Evolutionary conservation across 345 rosid genomes (phyloP).

Genomic region (Ceriops decandra): DNA sequence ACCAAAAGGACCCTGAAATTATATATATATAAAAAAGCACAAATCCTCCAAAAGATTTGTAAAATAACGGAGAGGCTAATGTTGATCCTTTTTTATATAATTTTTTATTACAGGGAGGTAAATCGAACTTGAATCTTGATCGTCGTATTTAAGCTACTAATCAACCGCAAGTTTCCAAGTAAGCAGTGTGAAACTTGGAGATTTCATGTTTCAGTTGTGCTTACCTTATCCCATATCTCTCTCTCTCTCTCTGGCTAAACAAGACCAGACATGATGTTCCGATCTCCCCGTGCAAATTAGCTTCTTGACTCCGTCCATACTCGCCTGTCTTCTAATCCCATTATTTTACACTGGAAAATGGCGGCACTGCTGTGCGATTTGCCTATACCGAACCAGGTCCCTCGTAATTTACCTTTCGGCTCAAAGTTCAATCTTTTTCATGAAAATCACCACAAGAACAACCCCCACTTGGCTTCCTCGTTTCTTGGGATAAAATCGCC

Average conservation of each 20-base stretch:
- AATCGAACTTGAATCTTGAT: too few species aligned
- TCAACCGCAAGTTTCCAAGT: neutral
- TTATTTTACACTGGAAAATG: conserved; percentile 23
- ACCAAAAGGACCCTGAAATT: too few species aligned
- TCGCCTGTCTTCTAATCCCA: neutral
- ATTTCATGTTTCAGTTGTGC: neutral
- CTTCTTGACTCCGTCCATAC: too few species aligned
- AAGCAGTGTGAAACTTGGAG: too few species aligned
- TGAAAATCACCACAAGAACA: conserved; percentile 17
- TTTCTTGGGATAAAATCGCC: conserved; percentile 33
- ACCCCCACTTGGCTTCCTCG: conserved; percentile 35
- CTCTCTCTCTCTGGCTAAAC: too few species aligned
- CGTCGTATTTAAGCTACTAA: neutral
- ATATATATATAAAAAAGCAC: too few species aligned
- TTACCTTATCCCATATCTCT: neutral
- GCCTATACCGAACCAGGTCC: conserved; percentile 25
- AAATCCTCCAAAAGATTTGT: too few species aligned
- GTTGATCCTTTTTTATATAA: too few species aligned
- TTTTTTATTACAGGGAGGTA: too few species aligned
- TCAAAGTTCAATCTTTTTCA: conserved; percentile 34
- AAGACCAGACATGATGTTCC: too few species aligned
- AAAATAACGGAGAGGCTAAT: too few species aligned
- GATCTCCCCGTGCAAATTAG: too few species aligned
- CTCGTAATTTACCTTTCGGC: conserved; percentile 34
- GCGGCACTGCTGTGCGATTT: conserved; percentile 43